These are phyloP conservation scores for Penicillium chermesinum DNA, from an alignment of 495 filamentous ascomycete species.

Conservation along the genomic window DNA sequence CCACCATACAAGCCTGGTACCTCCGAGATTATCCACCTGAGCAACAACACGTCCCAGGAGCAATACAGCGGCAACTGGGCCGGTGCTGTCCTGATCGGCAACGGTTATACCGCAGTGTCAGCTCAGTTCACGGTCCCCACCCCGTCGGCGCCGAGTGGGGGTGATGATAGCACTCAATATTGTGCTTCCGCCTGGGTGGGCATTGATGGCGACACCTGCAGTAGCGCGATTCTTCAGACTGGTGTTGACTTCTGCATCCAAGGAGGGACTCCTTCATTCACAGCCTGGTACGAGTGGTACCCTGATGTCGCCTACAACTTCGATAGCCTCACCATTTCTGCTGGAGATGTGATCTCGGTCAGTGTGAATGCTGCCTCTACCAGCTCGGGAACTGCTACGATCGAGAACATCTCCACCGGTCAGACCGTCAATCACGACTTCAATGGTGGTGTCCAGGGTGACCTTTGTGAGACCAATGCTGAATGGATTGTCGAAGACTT, in stretches of 20 bases:
- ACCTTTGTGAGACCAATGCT: constrained; percentile 39
- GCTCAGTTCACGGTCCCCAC: constrained; percentile 47
- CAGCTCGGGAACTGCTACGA: constrained; percentile 41
- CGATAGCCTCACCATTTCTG: constrained; percentile 41
- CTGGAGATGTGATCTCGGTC: constrained; percentile 49
- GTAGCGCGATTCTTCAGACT: constrained; percentile 50
- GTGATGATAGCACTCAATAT: constrained; percentile 37
- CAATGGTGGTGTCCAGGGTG: constrained; percentile 20
- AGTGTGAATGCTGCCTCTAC: constrained; percentile 44
- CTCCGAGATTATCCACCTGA: constrained; percentile 17
- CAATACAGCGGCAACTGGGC: constrained; percentile 52
- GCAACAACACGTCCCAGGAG: constrained; percentile 25
- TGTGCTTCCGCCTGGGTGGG: constrained; percentile 56
- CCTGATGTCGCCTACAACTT: constrained; percentile 52
- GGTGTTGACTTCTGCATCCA: constrained; percentile 50
- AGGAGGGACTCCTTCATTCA: constrained; percentile 30
- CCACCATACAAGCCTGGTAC: constrained; percentile 25
- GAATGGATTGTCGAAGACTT: constrained; percentile 64
- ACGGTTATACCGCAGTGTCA: constrained; percentile 42
- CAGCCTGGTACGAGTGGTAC: constrained; percentile 60
- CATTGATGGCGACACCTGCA: constrained; percentile 52
- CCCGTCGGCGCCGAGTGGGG: constrained; percentile 38
- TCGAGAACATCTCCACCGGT: constrained; percentile 50
- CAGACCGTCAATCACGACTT: constrained; percentile 45
- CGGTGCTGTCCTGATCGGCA: constrained; percentile 46